Evolutionary conservation across 257 asterid genomes (phyloP), one percentile per base, ranked within the genome.

Genomic region (Jacaranda copaia): DNA sequence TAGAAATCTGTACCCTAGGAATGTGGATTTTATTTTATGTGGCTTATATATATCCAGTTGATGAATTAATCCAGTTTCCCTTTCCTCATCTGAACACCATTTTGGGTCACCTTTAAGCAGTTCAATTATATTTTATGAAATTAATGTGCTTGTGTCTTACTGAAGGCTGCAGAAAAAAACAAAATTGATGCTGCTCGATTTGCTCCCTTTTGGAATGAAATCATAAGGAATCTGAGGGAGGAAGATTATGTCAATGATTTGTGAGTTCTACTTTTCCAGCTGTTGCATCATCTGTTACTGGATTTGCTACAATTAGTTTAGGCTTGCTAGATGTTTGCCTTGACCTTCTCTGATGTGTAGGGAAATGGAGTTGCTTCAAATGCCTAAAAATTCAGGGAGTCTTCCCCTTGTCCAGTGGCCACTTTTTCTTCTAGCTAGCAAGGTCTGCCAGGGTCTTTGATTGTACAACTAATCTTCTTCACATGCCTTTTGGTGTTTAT

Each of bases 201-300:
- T 87, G 93, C 98, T 71, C 99, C 99, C 51, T 93, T 95, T 77
- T 93, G 99, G 99, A 95, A 95, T 80, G 99, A 95, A 85, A 95
- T 95, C 56, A 35, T 95, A 65, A 88, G 59, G 87, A 95, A 89
- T 84, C 79, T 95, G 86, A 88, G 99, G 84, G 99, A 96, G 79
- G 99, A 96, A 83, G 99, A 96, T 85, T 93, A 91, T 84, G 32
- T 93, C 63, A 86, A 87, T 60, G 85, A 84, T 84, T 74, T 85
- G 99, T 95, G 86, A 91, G 99, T 84, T 73, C 58, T 53, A 73
- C 57, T 42, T 11, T 35, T 81, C 68, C 36, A 15, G 39, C 49
- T 65, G 75, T 51, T 81, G 58, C 78, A 51, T 55, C 76, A 38
- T 68, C 74, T 64, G 10, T 62, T 68, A 32, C 53, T 58, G 69